These are phyloP conservation scores for Gamarada debralockiae DNA, from an alignment of 495 filamentous ascomycete genomes.

Conservation along the genomic window DNA sequence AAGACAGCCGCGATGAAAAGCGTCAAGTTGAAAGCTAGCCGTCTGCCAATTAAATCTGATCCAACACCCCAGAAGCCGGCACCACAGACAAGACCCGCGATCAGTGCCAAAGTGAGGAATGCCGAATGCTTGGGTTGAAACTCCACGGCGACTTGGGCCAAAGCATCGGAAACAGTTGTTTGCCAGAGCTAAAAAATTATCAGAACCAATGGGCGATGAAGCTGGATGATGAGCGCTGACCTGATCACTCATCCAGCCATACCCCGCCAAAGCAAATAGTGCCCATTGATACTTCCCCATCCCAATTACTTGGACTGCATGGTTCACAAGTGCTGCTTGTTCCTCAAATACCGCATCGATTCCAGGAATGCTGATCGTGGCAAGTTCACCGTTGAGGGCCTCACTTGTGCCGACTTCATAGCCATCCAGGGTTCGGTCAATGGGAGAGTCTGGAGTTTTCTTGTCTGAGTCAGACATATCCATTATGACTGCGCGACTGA, in stretches of 20 bases:
- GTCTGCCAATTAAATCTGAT: slow-evolving; percentile 67
- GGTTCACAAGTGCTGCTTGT: slow-evolving; percentile 37
- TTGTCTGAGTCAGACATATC: no score
- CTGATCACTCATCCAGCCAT: slow-evolving; percentile 63
- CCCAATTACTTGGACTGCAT: slow-evolving; percentile 77
- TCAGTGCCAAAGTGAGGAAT: slow-evolving; percentile 47
- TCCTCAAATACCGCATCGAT: no score
- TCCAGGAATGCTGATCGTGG: no score
- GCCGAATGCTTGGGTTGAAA: slow-evolving; percentile 45
- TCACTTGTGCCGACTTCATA: no score
- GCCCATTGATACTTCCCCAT: slow-evolving; percentile 88
- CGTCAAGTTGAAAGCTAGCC: slow-evolving; percentile 75
- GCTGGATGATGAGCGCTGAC: not conserved
- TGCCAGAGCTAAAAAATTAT: slow-evolving; percentile 41
- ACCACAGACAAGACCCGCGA: slow-evolving; percentile 62
- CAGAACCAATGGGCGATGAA: no score
- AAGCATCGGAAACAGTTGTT: slow-evolving; percentile 68
- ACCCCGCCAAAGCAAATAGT: slow-evolving; percentile 76
- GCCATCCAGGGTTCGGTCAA: no score
- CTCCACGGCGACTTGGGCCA: slow-evolving; percentile 65
- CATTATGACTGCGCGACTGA: no score
- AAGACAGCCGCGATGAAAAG: slow-evolving; percentile 68
- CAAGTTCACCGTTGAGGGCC: no score
- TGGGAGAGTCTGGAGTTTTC: no score
- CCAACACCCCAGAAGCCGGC: slow-evolving; percentile 82